Evolutionary conservation across 73 alveolate genomes (phyloP).

Genomic region (Stentor roeselii): DNA sequence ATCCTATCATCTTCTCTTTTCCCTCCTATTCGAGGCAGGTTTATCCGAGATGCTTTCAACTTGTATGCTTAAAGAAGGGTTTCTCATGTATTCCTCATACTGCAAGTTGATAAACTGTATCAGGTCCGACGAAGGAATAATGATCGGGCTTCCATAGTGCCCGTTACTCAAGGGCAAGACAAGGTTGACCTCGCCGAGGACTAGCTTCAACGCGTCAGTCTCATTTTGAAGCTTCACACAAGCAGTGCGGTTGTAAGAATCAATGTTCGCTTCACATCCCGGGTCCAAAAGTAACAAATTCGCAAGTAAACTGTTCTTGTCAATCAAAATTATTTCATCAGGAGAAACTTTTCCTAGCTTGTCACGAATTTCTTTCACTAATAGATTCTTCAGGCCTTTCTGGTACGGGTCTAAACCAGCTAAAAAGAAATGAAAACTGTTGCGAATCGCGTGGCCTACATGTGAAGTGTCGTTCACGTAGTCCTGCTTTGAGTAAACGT

Average conservation of each 20-base stretch:
- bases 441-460: neutral
- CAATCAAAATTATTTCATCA: conserved; percentile 13
- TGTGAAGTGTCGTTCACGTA: conserved; percentile 3
- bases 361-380: neutral
- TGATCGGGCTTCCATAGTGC: conserved; percentile 20
- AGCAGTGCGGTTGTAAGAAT: neutral
- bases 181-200: conserved; percentile 18
- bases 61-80: neutral
- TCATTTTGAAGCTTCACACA: conserved; percentile 16
- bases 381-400: conserved; percentile 9
- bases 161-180: conserved; percentile 24
- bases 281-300: neutral
- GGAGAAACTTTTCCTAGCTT: neutral
- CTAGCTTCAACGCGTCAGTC: conserved; percentile 18
- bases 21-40: neutral
- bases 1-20: neutral
- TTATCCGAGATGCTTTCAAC: neutral
- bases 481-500: neutral
- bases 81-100: conserved; percentile 24
- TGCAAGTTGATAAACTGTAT: neutral
- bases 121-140: conserved; percentile 26
- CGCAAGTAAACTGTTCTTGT: conserved; percentile 16
- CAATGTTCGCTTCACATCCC: neutral
- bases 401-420: conserved; percentile 13
- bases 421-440: conserved; percentile 16